Evolutionary conservation across 495 filamentous ascomycete genomes (phyloP).

Genomic region (Penicillium flavigenum): DNA sequence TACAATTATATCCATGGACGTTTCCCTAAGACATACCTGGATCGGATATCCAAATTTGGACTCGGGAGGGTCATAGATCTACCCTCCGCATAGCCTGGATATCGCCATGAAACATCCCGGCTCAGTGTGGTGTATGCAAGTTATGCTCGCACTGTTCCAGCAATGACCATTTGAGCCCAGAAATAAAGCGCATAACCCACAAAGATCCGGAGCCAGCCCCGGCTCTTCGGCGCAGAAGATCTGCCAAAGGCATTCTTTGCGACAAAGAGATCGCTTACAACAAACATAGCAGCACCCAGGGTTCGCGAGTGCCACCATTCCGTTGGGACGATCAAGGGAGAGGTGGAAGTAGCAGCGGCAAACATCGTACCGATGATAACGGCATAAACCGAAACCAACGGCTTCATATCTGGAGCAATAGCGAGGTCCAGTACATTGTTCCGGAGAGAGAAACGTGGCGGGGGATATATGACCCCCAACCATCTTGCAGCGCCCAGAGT

Average conservation of each 20-base stretch:
- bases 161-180: slow-evolving; percentile 20
- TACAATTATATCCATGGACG: too few relatives aligned
- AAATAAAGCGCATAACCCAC: slow-evolving; percentile 20
- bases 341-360: slow-evolving; percentile 19
- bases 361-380: slow-evolving; percentile 22
- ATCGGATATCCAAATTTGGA: not conserved
- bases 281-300: slow-evolving; percentile 19
- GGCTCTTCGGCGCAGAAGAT: not conserved
- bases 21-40: too few relatives aligned
- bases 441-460: slow-evolving; percentile 9
- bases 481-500: slow-evolving; percentile 16
- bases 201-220: slow-evolving; percentile 5
- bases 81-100: not conserved
- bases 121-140: not conserved
- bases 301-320: slow-evolving; percentile 13
- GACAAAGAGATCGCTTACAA: slow-evolving; percentile 18
- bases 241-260: slow-evolving; percentile 19
- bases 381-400: slow-evolving; percentile 18
- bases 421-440: slow-evolving; percentile 17
- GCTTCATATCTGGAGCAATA: slow-evolving; percentile 20
- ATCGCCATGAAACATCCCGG: not conserved
- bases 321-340: not conserved
- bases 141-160: slow-evolving; percentile 15
- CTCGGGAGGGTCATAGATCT: not conserved
- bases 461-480: slow-evolving; percentile 22